These are phyloP conservation scores for Priceomyces carsonii DNA, from an alignment of 805 yeast species.

Conservation along the genomic window DNA sequence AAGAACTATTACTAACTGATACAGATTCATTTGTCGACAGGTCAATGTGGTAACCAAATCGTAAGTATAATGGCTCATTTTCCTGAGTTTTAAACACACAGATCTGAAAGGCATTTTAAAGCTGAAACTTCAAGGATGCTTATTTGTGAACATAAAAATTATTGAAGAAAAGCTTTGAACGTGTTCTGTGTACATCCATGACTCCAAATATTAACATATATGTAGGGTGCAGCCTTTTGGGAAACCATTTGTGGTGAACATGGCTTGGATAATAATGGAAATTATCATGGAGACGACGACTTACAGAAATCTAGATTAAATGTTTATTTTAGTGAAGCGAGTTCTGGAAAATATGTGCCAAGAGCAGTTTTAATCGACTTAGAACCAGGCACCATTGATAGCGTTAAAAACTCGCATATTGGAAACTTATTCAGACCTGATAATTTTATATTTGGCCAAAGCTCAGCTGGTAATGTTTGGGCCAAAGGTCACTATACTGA, in stretches of 20 bases:
- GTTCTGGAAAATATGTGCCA: conserved; percentile 87
- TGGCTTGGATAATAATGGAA: conserved; percentile 75
- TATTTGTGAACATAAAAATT: neutral
- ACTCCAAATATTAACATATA: conserved; percentile 21
- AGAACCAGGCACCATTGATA: conserved; percentile 93
- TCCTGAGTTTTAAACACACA: neutral
- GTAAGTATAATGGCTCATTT: conserved; percentile 41
- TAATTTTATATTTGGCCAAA: conserved; percentile 84
- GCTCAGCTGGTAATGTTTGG: conserved; percentile 96
- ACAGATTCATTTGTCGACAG: conserved; percentile 92
- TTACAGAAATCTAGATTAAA: conserved; percentile 57
- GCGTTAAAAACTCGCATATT: conserved; percentile 74
- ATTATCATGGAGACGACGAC: conserved; percentile 55
- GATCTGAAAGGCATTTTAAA: neutral
- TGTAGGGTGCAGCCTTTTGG: conserved; percentile 88
- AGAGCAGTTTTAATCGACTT: conserved; percentile 90
- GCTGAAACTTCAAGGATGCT: neutral
- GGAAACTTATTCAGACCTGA: conserved; percentile 92
- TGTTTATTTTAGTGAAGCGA: conserved; percentile 87
- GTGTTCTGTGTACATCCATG: neutral
- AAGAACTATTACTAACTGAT: conserved; percentile 9
- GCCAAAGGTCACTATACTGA: conserved; percentile 97
- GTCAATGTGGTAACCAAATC: conserved; percentile 99
- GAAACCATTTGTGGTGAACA: conserved; percentile 89
- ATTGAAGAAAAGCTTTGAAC: too few species aligned